phyloP scores from a whole-genome alignment of 352 stramenopile species.

The Aphanomyces invadans region DNA sequence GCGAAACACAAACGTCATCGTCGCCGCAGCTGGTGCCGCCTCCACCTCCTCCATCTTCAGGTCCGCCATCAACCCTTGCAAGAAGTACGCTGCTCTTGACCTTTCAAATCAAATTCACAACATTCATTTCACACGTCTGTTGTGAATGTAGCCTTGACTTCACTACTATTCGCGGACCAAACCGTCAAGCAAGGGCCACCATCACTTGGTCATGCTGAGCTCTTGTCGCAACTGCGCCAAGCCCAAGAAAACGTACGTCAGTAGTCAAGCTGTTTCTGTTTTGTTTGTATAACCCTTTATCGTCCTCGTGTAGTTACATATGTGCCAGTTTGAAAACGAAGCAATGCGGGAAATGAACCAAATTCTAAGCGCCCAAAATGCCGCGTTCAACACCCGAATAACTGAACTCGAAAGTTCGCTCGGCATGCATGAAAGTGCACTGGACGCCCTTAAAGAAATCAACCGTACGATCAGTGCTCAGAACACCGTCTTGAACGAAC shows the following conservation, averaged over 20 bases:
- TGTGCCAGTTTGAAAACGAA: constrained; percentile 10
- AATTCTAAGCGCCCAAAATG: constrained; percentile 17
- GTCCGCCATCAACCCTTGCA: not conserved
- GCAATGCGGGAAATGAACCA: constrained; percentile 13
- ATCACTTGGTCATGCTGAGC: not conserved
- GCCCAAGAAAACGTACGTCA: constrained; percentile 12
- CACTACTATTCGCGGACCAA: constrained; percentile 15
- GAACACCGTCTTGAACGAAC: constrained; percentile 6
- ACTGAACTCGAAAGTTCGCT: constrained; percentile 2
- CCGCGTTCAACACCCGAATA: constrained; percentile 2
- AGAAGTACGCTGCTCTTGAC: not conserved
- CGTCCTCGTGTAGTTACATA: not conserved
- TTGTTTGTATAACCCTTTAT: not conserved
- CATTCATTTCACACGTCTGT: not conserved
- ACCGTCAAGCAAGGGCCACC: not conserved
- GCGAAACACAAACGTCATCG: not conserved
- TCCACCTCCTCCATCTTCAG: not conserved
- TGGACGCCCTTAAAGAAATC: constrained; percentile 22
- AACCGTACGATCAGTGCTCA: constrained; percentile 14
- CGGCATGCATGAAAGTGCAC: not conserved
- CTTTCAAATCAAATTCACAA: not conserved
- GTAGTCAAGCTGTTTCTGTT: not conserved
- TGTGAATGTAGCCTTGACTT: constrained; percentile 15
- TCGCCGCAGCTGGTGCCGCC: not conserved
- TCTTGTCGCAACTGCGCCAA: not conserved